Percentiles rank a stretch among this genome's conserved stretches.
These are phyloP conservation scores for Talaromyces rugulosus DNA, from an alignment of 2,329 filamentous ascomycete genomes.

Conservation along the genomic window DNA sequence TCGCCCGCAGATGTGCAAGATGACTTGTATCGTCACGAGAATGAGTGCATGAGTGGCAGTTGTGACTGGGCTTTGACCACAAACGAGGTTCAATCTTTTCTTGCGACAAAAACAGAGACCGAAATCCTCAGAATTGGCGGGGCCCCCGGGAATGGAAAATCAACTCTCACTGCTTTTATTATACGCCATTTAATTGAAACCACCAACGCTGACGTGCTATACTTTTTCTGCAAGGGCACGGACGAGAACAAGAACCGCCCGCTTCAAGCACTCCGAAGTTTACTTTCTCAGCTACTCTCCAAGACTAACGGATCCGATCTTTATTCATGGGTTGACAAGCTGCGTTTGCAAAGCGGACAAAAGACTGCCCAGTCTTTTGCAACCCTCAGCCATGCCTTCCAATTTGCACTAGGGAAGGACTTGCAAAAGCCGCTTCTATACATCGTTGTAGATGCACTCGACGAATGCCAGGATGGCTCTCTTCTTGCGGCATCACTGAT, in stretches of 20 bases:
- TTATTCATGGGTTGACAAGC: slow-evolving; percentile 1
- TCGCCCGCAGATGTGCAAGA: slow-evolving; percentile 1
- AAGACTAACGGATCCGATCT: neutral
- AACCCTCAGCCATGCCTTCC: neutral
- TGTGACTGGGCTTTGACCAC: slow-evolving; percentile 3
- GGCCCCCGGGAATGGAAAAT: slow-evolving; percentile 4
- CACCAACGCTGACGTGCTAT: neutral
- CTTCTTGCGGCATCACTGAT: slow-evolving; percentile 1
- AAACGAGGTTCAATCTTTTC: neutral
- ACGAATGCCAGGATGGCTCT: slow-evolving; percentile 1
- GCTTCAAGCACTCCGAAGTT: slow-evolving; percentile 2
- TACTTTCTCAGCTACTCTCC: slow-evolving; percentile 3
- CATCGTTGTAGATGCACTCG: slow-evolving; percentile 5
- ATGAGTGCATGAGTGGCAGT: neutral
- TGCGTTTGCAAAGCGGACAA: slow-evolving; percentile 2
- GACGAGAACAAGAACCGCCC: slow-evolving; percentile 2
- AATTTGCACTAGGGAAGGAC: neutral
- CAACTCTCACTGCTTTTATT: slow-evolving; percentile 4
- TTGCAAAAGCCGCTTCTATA: neutral
- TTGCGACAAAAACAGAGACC: neutral
- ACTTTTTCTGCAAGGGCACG: slow-evolving; percentile 3
- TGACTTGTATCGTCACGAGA: slow-evolving; percentile 1
- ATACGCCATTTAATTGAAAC: neutral
- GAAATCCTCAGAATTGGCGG: neutral
- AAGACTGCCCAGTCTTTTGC: slow-evolving; percentile 1